These are phyloP conservation scores for Xenoacremonium recifei DNA, from an alignment of 2,329 filamentous ascomycete genomes.

Conservation along the genomic window DNA sequence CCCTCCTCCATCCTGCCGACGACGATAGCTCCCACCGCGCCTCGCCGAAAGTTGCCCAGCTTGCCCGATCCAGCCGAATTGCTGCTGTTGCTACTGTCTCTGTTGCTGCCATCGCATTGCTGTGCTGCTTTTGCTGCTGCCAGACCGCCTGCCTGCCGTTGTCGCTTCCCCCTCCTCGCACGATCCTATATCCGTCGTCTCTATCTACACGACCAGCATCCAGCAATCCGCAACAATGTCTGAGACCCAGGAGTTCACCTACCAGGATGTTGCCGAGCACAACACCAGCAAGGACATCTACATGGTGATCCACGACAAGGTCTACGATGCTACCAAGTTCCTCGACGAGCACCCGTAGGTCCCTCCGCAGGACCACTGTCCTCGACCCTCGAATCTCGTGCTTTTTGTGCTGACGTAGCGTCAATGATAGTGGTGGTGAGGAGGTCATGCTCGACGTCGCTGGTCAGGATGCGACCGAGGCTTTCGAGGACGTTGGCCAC, in stretches of 20 bases:
- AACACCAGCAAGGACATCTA: conserved; percentile 92
- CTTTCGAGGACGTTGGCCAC: conserved; percentile 99
- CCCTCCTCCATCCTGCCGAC: conserved; percentile 12
- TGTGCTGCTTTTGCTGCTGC: no score
- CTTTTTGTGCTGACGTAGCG: conserved; percentile 15
- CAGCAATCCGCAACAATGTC: conserved; percentile 24
- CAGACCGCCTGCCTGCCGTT: no score
- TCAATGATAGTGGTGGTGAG: conserved; percentile 77
- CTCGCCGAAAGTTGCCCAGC: neutral
- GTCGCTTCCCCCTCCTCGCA: conserved; percentile 6
- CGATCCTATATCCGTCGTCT: conserved; percentile 5
- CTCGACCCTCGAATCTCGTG: conserved; percentile 2
- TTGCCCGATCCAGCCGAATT: neutral
- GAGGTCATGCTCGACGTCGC: conserved; percentile 95
- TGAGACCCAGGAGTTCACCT: conserved; percentile 60
- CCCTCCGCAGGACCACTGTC: conserved; percentile 5
- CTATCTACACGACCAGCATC: no score
- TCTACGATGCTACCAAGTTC: conserved; percentile 88
- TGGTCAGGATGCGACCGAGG: conserved; percentile 94
- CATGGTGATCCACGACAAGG: conserved; percentile 91
- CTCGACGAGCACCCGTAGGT: conserved; percentile 93
- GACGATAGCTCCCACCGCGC: conserved; percentile 10
- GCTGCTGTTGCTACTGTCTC: no score
- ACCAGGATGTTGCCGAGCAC: conserved; percentile 79
- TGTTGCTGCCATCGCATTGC: no score